Evolutionary conservation across 352 stramenopile genomes (phyloP).

Genomic region (Blastocystis sp.): DNA sequence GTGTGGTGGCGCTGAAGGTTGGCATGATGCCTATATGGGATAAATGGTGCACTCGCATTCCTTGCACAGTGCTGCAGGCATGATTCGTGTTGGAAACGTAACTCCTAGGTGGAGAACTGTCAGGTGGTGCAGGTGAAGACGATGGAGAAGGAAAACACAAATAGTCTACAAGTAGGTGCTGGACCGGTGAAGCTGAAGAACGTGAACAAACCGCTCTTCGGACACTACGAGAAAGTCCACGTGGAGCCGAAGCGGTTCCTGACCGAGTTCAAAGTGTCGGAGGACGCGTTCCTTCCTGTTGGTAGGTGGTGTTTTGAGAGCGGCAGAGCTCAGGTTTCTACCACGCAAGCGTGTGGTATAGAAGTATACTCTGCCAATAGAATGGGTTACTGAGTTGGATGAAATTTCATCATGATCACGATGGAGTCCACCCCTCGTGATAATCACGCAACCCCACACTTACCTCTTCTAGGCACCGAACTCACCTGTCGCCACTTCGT

Average conservation of each 20-base stretch:
- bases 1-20: conserved; percentile 83
- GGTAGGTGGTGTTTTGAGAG: neutral
- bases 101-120: conserved; percentile 74
- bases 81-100: conserved; percentile 31
- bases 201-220: conserved; percentile 78
- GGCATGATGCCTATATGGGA: conserved; percentile 98
- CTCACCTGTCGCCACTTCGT: conserved; percentile 92
- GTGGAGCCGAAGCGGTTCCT: conserved; percentile 83
- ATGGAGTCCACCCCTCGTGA: conserved; percentile 14
- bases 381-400: neutral
- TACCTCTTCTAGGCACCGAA: conserved; percentile 68
- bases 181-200: conserved; percentile 87
- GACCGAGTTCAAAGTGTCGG: conserved; percentile 82
- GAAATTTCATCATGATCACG: neutral
- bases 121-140: conserved; percentile 88
- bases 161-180: conserved; percentile 83
- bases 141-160: conserved; percentile 71
- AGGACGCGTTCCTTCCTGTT: conserved; percentile 64
- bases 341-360: neutral
- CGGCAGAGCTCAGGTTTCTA: conserved; percentile 5
- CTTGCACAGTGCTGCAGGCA: conserved; percentile 82
- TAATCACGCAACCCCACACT: conserved; percentile 67
- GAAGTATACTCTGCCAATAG: conserved; percentile 51
- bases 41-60: conserved; percentile 84
- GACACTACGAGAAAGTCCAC: conserved; percentile 75